These are phyloP conservation scores for Henckelia pumila DNA, from an alignment of 257 asterid species.

Conservation along the genomic window DNA sequence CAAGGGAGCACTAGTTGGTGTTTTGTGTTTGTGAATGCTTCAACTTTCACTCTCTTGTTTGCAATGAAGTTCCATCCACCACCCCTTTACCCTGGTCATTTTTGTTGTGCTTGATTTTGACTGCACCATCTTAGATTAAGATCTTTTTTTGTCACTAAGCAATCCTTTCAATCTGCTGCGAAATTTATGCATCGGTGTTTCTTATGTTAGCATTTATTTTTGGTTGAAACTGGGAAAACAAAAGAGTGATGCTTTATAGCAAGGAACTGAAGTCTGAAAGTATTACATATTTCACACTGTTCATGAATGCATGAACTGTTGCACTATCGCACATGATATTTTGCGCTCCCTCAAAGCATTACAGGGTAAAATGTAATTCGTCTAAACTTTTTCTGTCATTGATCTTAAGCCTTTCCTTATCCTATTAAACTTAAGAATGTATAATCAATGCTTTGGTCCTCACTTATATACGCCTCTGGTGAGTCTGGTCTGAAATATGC, in stretches of 20 bases:
- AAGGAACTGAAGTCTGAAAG: background rate
- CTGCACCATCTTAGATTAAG: background rate
- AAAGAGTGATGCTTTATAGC: background rate
- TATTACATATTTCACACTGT: slow-evolving; percentile 9
- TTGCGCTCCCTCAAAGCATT: slow-evolving; percentile 13
- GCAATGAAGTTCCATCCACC: slow-evolving; percentile 3
- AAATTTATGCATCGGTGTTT: background rate
- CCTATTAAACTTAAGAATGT: slow-evolving; percentile 6
- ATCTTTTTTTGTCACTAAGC: background rate
- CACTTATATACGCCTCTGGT: background rate
- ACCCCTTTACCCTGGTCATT: background rate
- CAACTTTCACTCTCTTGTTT: background rate
- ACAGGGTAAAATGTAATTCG: slow-evolving; percentile 6
- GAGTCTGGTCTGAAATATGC: background rate
- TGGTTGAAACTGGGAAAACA: background rate
- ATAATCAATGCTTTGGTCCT: background rate
- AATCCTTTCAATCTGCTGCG: background rate
- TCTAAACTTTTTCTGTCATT: slow-evolving; percentile 4
- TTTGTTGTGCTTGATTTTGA: slow-evolving; percentile 11
- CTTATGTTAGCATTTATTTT: background rate
- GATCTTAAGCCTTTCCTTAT: background rate
- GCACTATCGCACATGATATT: slow-evolving; percentile 3
- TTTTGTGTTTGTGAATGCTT: background rate
- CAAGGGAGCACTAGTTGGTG: background rate
- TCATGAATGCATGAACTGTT: slow-evolving; percentile 5